phyloP scores from a whole-genome alignment of 805 yeast genomes.

The Suhomyces sp. region DNA sequence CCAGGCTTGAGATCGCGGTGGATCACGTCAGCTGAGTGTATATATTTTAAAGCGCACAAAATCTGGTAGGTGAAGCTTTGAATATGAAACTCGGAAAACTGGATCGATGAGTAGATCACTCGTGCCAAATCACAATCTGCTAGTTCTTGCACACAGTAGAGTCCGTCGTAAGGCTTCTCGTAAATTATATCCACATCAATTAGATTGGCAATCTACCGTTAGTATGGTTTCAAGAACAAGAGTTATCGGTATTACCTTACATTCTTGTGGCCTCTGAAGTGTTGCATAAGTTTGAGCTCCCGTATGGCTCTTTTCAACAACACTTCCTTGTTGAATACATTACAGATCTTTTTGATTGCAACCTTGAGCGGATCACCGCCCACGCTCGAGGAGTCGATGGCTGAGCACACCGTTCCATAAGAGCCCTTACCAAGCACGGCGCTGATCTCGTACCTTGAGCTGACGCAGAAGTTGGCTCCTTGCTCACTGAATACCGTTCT shows the following conservation, averaged over 20 bases:
- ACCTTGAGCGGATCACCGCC: slow-evolving; percentile 33
- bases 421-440: slow-evolving; percentile 77
- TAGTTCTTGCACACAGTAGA: slow-evolving; percentile 85
- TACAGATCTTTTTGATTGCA: slow-evolving; percentile 80
- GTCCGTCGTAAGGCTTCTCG: slow-evolving; percentile 71
- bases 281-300: slow-evolving; percentile 77
- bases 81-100: slow-evolving; percentile 81
- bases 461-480: slow-evolving; percentile 59
- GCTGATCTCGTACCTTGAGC: slow-evolving; percentile 55
- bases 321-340: slow-evolving; percentile 64
- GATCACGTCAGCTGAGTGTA: slow-evolving; percentile 88
- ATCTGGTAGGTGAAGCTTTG: slow-evolving; percentile 76
- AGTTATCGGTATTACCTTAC: slow-evolving; percentile 22
- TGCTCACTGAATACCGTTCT: slow-evolving; percentile 22
- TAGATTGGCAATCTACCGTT: slow-evolving; percentile 57
- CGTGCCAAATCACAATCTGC: slow-evolving; percentile 77
- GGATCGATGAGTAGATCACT: slow-evolving; percentile 74
- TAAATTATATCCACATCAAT: slow-evolving; percentile 71
- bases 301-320: slow-evolving; percentile 77
- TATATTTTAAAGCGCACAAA: slow-evolving; percentile 80
- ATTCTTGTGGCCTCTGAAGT: slow-evolving; percentile 82
- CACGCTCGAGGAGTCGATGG: slow-evolving; percentile 40
- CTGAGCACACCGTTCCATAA: slow-evolving; percentile 82
- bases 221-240: slow-evolving; percentile 9
- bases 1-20: slow-evolving; percentile 94